Base-by-base conservation (phyloP, 768 basidiomycete genomes). In the Psilocybe cyanescens region DNA sequence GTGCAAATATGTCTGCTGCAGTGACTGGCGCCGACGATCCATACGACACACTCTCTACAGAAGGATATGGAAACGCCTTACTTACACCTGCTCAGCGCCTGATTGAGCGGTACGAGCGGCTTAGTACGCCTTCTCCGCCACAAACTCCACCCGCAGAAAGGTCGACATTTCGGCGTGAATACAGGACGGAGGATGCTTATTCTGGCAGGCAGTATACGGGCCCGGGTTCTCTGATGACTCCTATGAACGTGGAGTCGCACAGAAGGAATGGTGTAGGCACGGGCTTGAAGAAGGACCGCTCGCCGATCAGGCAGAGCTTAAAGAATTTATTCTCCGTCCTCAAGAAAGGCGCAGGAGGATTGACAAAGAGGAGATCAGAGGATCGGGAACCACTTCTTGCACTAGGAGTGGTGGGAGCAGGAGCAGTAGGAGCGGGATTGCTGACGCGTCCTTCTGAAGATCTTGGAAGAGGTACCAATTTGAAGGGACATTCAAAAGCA, bases 291-390 rank as follows among this genome's bases (percentile, higher is more conserved):
- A 67, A 65, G 52, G 63, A 63, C 33, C 65, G 62, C 68, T 88
- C 86, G 4, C 85, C 86, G 2, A 74, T 91, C 53, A 83, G 87
- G 24, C 84, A 84, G 70, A 90, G 88, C 16, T 74, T 91, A 63
- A 81, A 83, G 44, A 90, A 86, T 65, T 70, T 90, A 31, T 74
- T 91, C 47, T 82, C 86, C 4, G 83, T 85, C 3, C 80, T 90
- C 75, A 87, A 81, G 73, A 88, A 84, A 71, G 75, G 71, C 19
- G 62, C 68, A 7, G 61, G 59, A 3, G 68, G 66, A 16, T 60
- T 67, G 46, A 60, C 68, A 30, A 76, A 72, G 58, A 65, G 63
- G 5, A 67, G 66, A 49, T 58, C 66, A 19, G 67, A 65, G 12
- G 68, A 70, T 8, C 39, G 39, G 30, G 24, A 50, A 41, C 31